A percentile compares a stretch with the other conserved stretches of the same genome.
Evolutionary conservation across 768 basidiomycete genomes (phyloP).

Genomic region (Mycena amicta): DNA sequence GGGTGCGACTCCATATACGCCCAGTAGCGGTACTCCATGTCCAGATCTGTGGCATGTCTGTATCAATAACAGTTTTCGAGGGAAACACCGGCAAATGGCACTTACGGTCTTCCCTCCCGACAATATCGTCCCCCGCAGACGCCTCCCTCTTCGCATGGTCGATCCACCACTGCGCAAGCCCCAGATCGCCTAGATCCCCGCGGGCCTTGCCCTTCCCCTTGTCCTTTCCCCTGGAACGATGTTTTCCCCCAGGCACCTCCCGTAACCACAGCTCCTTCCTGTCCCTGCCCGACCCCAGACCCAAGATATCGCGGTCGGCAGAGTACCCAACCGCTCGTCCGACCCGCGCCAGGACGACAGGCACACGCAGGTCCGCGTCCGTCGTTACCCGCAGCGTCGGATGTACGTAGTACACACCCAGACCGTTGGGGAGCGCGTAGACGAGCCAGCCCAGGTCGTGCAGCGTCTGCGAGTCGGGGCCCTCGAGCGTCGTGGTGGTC

Average conservation of each 20-base stretch:
- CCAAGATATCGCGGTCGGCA: slow-evolving; percentile 25
- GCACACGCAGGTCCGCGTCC: slow-evolving; percentile 65
- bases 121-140: slow-evolving; percentile 30
- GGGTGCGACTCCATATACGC: slow-evolving; percentile 79
- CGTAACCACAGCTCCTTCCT: slow-evolving; percentile 68
- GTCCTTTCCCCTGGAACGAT: slow-evolving; percentile 10
- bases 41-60: slow-evolving; percentile 50
- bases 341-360: slow-evolving; percentile 52
- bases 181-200: slow-evolving; percentile 28
- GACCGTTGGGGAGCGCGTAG: slow-evolving; percentile 74
- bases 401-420: slow-evolving; percentile 68
- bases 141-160: slow-evolving; percentile 64
- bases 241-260: slow-evolving; percentile 35
- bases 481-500: neutral
- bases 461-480: slow-evolving; percentile 22
- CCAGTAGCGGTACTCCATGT: slow-evolving; percentile 83
- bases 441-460: slow-evolving; percentile 74
- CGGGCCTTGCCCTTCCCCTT: slow-evolving; percentile 16
- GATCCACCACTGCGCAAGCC: slow-evolving; percentile 59
- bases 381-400: slow-evolving; percentile 63
- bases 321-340: slow-evolving; percentile 48
- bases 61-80: neutral
- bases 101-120: slow-evolving; percentile 48
- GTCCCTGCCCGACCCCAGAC: slow-evolving; percentile 34
- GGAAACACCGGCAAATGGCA: slow-evolving; percentile 22